Evolutionary conservation across 1,139 yeast species (phyloP).

Genomic region (Pichia sp.): DNA sequence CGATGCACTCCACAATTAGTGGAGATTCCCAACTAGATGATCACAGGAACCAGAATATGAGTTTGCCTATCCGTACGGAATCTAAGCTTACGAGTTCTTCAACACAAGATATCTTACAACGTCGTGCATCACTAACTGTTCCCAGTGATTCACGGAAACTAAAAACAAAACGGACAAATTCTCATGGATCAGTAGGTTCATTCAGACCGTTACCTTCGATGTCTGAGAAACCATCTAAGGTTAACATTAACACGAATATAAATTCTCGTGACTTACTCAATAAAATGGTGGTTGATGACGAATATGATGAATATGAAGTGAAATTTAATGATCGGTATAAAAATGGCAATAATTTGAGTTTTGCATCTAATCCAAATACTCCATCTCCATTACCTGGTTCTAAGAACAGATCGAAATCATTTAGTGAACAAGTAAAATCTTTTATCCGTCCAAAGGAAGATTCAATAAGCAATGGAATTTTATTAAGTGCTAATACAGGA

Average conservation of each 20-base stretch:
- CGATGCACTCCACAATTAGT: conserved; percentile 33
- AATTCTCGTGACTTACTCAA: conserved; percentile 30
- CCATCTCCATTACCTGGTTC: conserved; percentile 15
- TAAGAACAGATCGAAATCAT: conserved; percentile 28
- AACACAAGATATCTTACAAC: neutral
- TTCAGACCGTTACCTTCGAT: conserved; percentile 1
- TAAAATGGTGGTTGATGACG: conserved; percentile 30
- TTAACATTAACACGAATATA: conserved; percentile 10
- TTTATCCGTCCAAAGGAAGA: conserved; percentile 31
- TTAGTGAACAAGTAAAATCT: conserved; percentile 33
- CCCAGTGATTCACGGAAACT: neutral
- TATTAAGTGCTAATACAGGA: conserved; percentile 14
- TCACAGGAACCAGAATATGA: conserved; percentile 43
- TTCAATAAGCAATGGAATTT: conserved; percentile 23
- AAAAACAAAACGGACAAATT: conserved; percentile 6
- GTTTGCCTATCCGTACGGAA: conserved; percentile 36
- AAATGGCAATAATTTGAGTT: conserved; percentile 7
- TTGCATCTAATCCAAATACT: conserved; percentile 16
- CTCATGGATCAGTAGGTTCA: conserved; percentile 6
- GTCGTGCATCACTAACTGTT: neutral
- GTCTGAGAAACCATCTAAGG: conserved; percentile 9
- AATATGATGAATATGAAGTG: conserved; percentile 21
- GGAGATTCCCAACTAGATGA: conserved; percentile 48
- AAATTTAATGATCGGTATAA: conserved; percentile 18
- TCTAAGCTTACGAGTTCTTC: conserved; percentile 14